Base-by-base conservation (phyloP, 2,329 filamentous ascomycete genomes). In the Pseudocercospora musae region DNA sequence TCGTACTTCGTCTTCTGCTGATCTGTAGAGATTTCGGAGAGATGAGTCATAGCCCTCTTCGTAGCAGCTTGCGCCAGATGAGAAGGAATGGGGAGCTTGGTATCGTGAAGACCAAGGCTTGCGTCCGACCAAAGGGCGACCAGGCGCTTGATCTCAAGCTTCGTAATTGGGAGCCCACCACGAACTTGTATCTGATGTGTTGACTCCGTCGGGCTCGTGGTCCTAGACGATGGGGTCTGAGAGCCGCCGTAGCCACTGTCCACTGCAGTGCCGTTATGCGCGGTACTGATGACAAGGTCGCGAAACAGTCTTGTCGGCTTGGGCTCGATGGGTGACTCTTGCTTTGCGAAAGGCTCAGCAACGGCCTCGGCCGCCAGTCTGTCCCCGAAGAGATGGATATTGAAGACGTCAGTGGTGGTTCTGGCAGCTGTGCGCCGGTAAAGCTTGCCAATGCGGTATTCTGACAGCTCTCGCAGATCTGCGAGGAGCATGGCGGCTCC, bases 31-130 rank as follows among this genome's bases (percentile, higher is more conserved):
- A 18, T 53, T 44, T n/a, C 9, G 25, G 11, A 18, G 27, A 66
- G 42, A 8, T 64, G 59, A 21, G 62, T n/a, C 10, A 53, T n/a
- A 9, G 66, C 63, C 6, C 63, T 49, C 46, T 64, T 61, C 15
- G 42, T 25, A 25, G 59, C 64, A 3, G 50, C 23, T 3, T 58
- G 59, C 11, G 64, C 64, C 13, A 66, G 62, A 37, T 66, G 53
- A 4, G 62, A 64, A 25, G 53, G 46, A 20, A 66, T 42, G 10
- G 64, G 62, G 50, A 53, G 64, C 44, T 66, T 64, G 21, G 56
- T 61, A 40, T 57, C 44, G 48, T 57, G n/a, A 11, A 66, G 62
- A 15, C 37, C 48, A 9, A 66, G 53, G 13, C 33, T n/a, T 2
- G 59, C 37, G 5, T 62, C 64, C 6, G 44, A 23, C 56, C 58